Percentiles rank a stretch among this genome's conserved stretches.
These are phyloP conservation scores for Cladophialophora carrionii DNA, from an alignment of 2,329 filamentous ascomycete species.

Conservation along the genomic window DNA sequence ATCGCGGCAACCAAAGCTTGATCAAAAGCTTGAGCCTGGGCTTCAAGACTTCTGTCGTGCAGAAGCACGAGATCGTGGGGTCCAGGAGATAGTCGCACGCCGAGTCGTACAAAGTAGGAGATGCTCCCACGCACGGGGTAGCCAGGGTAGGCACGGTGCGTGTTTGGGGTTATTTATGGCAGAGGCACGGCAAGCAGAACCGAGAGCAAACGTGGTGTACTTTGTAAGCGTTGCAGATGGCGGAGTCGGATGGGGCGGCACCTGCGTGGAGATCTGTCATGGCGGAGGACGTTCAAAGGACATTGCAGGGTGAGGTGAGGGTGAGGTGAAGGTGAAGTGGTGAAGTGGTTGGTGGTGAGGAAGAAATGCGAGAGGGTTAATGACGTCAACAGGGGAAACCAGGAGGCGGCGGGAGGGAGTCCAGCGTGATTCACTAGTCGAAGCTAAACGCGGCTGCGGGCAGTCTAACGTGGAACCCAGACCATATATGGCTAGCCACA, in stretches of 20 bases:
- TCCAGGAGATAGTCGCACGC: background rate
- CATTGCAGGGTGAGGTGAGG: constrained; percentile 23
- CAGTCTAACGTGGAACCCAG: background rate
- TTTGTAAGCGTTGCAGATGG: constrained; percentile 1
- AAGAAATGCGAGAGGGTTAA: background rate
- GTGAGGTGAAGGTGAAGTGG: background rate
- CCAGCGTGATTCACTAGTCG: background rate
- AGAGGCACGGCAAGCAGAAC: constrained; percentile 2
- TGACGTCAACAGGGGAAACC: constrained; percentile 29
- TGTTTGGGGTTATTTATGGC: constrained; percentile 20
- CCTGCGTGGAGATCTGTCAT: background rate
- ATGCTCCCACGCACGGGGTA: constrained; percentile 4
- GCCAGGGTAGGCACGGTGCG: constrained; percentile 2
- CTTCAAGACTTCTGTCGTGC: constrained; percentile 19
- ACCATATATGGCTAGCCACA: background rate
- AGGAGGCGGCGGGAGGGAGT: background rate
- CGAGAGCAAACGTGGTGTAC: constrained; percentile 7
- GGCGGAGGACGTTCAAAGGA: constrained; percentile 1
- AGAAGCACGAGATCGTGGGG: constrained; percentile 15
- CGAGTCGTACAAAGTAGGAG: background rate
- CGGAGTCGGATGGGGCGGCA: background rate
- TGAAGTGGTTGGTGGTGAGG: background rate
- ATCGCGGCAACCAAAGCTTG: constrained; percentile 47
- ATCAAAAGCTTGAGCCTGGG: constrained; percentile 44
- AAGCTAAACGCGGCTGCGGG: background rate